Conservation (phyloP, 441 rosid genomes). For the Erodium trifolium region DNA sequence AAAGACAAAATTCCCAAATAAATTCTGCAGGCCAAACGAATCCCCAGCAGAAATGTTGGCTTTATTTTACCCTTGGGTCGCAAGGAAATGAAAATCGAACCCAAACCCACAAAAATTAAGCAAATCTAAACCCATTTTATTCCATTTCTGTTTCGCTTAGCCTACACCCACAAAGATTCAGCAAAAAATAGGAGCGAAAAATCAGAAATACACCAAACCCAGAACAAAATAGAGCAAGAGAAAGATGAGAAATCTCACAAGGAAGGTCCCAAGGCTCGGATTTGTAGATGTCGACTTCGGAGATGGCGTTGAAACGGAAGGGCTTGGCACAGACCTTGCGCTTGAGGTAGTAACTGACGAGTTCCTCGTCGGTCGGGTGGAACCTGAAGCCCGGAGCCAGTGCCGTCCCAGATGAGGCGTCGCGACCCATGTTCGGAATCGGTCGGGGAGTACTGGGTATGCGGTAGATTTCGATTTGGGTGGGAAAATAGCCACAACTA, state of each 20-base stretch:
- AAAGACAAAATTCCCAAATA: not conserved
- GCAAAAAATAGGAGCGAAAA: not conserved
- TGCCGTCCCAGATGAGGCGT: constrained; percentile 26
- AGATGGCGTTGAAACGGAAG: constrained; percentile 63
- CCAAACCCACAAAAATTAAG: not conserved
- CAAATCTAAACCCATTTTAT: not conserved
- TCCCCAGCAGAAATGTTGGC: not conserved
- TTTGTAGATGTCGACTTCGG: constrained; percentile 80
- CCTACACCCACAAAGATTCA: not conserved
- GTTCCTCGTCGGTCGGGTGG: constrained; percentile 83
- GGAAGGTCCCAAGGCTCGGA: constrained; percentile 85
- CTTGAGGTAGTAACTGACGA: constrained; percentile 72
- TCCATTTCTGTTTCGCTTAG: no score
- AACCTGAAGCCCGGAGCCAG: constrained; percentile 91
- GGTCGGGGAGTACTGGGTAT: not conserved
- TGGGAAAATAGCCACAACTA: not conserved
- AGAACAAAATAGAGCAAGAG: not conserved
- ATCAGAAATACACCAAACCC: not conserved
- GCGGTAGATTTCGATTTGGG: constrained; percentile 7
- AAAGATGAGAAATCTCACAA: constrained; percentile 28
- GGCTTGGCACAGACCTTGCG: constrained; percentile 59
- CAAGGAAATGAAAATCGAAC: not conserved
- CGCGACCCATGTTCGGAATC: not conserved
- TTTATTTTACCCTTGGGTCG: not conserved
- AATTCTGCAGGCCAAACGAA: not conserved